Conservation (phyloP, 371 early-diverging fungal genomes). For the Rhizopus microsporus region DNA sequence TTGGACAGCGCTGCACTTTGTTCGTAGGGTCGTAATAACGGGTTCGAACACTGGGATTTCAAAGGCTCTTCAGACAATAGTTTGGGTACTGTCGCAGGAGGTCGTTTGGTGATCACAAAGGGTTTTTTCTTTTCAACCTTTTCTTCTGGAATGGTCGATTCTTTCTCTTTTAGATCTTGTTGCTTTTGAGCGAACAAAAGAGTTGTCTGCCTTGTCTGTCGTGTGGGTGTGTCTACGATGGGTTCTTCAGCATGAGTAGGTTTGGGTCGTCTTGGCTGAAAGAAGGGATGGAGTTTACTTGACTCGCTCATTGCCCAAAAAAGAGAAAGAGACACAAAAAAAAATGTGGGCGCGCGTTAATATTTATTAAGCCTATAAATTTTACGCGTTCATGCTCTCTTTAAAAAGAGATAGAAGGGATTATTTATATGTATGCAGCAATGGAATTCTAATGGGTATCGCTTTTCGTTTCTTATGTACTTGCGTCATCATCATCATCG, state of each 20-base stretch:
- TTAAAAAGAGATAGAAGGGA: neutral
- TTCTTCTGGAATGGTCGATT: neutral
- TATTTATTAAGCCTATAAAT: slow-evolving; percentile 2
- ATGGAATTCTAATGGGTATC: neutral
- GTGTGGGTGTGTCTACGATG: slow-evolving; percentile 3
- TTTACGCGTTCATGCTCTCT: neutral
- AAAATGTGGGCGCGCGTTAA: neutral
- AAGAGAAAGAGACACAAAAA: neutral
- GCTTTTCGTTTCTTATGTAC: neutral
- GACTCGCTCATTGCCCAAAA: slow-evolving; percentile 5
- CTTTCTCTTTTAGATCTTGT: neutral
- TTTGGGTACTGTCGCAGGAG: neutral
- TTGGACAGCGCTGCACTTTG: neutral
- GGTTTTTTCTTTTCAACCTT: neutral
- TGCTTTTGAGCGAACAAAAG: neutral
- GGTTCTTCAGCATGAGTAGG: neutral
- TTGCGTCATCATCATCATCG: slow-evolving; percentile 12
- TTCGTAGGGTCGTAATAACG: neutral
- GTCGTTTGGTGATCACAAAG: slow-evolving; percentile 1
- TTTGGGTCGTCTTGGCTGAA: slow-evolving; percentile 7
- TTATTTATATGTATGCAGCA: neutral
- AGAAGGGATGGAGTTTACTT: slow-evolving; percentile 21
- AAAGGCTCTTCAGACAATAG: slow-evolving; percentile 1
- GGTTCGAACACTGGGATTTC: neutral
- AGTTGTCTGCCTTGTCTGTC: neutral